Base-by-base conservation (phyloP, 192 early-diverging fungal species). In the Paraglomus brasilianum region DNA sequence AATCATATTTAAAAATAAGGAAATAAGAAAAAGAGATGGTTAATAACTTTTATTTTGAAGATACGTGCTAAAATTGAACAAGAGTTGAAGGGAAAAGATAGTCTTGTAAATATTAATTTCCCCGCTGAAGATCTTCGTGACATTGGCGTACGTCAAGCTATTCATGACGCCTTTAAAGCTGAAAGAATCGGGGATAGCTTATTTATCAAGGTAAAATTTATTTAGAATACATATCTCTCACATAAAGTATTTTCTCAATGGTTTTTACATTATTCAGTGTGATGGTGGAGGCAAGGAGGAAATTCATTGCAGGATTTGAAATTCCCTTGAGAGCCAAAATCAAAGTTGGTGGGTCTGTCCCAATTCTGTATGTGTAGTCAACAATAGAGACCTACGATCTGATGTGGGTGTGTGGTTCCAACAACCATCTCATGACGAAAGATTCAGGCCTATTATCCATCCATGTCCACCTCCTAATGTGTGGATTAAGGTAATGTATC, bases 261-360 rank as follows among this genome's bases (percentile, higher is more conserved):
- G 49, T 64, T 64, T 64, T 64, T 61, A 15, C 1, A 64, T 64
- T 39, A n/a, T n/a, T n/a, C n/a, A 47, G 62, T 48, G 5, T 64
- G 14, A 48, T 2, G 9, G 8, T 2, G 8, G 17, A 0, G 8
- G n/a, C 17, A 64, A 64, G 15, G 0, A 24, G 21, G 4, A 9
- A 30, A 49, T 64, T 13, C 62, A 64, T 64, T 15, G 14, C n/a
- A 17, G 24, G 19, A 8, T 64, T 17, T 21, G 14, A 49, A 64
- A 24, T 64, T 22, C 24, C 24, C 41, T 5, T 48, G 46, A 48
- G 13, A 36, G 2, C 15, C 21, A 24, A 0, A 64, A 36, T 38
- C 17, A 6, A 49, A 49, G 39, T 38, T 64, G 46, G 62, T 15
- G 14, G 13, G 5, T 15, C 30, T 10, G 1, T 7, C 4, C 3